Base-by-base conservation (phyloP, 75 land plant species). In the Sequoiadendron giganteum region DNA sequence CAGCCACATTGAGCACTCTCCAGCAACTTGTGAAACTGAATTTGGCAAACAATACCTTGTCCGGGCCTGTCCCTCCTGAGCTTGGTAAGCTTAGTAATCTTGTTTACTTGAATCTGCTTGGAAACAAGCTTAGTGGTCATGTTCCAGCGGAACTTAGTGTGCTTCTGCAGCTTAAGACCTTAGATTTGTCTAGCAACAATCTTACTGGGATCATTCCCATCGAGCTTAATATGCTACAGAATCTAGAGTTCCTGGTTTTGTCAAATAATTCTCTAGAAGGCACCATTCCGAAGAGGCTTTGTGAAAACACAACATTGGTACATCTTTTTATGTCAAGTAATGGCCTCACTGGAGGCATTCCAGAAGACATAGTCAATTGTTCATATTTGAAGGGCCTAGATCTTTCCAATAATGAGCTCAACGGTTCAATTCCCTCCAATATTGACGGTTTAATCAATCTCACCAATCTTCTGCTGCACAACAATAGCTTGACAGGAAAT, bases 41-140 rank as follows among this genome's bases (percentile, higher is more conserved):
- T 81, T 42, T 94, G 83, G 94, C 92, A 5, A 93, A 94, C 81
- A 94, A 96, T 90, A 96, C 91, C 87, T 83, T 96, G 49, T 89
- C 92, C 70, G 98, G 98, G 4, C 73, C 85, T 14, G 93, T 96
- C 76, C 98, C 98, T 19, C 15, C n/a, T 1, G 92, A 94, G 58
- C 89, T 96, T 25, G 92, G 95, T 42, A 87, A 84, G 49, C 92
- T 94, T 30, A 88, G 86, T 25, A 89, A 85, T 73, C 85, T 94
- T 88, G 85, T 38, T 52, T 91, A 92, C 84, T 88, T 94, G 88
- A 92, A 89, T 87, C 80, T 96, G 86, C 90, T 86, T 6, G 93
- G 94, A 52, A 96, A 96, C 84, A 45, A 39, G 76, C 85, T 96
- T 45, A 86, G 84, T 85, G 97, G 97, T 19, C 81, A 39, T 48